These are phyloP conservation scores for Vicia faba DNA, from an alignment of 306 rosid genomes.

Conservation along the genomic window DNA sequence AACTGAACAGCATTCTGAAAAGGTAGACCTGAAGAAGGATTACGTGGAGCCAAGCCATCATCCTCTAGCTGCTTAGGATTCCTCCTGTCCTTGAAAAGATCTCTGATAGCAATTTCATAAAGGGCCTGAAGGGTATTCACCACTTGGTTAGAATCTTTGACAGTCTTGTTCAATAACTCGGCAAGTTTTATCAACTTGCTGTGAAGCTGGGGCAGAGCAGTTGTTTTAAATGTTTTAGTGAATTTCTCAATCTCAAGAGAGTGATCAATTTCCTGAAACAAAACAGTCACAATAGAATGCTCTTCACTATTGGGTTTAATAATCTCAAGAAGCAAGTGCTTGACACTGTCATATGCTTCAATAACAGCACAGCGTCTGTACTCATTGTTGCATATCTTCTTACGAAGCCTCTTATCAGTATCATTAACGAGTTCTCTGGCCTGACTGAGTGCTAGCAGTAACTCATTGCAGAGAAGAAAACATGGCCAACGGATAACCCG, in stretches of 20 bases:
- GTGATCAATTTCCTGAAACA: constrained; percentile 88
- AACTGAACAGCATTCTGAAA: constrained; percentile 72
- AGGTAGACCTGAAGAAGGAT: constrained; percentile 64
- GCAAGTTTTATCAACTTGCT: constrained; percentile 72
- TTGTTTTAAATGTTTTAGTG: constrained; percentile 71
- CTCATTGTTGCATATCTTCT: constrained; percentile 85
- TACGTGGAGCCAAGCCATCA: constrained; percentile 78
- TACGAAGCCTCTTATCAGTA: constrained; percentile 76
- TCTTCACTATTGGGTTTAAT: constrained; percentile 69
- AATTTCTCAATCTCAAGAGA: constrained; percentile 77
- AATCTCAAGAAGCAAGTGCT: constrained; percentile 69
- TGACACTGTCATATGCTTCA: constrained; percentile 80
- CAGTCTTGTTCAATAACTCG: constrained; percentile 64
- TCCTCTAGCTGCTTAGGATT: constrained; percentile 60
- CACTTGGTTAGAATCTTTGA: constrained; percentile 61
- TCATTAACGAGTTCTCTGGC: constrained; percentile 85
- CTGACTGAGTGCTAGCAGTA: constrained; percentile 90
- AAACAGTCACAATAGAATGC: constrained; percentile 78
- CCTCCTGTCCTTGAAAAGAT: constrained; percentile 80
- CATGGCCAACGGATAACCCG: constrained; percentile 96
- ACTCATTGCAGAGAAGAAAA: constrained; percentile 94
- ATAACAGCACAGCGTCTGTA: constrained; percentile 89
- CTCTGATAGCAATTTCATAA: constrained; percentile 79
- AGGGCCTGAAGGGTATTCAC: constrained; percentile 89
- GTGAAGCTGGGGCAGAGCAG: constrained; percentile 82